Percentiles rank a stretch among this genome's conserved stretches.
Evolutionary conservation across 352 stramenopile species (phyloP).

Genomic region (Halophytophthora batemanensis): DNA sequence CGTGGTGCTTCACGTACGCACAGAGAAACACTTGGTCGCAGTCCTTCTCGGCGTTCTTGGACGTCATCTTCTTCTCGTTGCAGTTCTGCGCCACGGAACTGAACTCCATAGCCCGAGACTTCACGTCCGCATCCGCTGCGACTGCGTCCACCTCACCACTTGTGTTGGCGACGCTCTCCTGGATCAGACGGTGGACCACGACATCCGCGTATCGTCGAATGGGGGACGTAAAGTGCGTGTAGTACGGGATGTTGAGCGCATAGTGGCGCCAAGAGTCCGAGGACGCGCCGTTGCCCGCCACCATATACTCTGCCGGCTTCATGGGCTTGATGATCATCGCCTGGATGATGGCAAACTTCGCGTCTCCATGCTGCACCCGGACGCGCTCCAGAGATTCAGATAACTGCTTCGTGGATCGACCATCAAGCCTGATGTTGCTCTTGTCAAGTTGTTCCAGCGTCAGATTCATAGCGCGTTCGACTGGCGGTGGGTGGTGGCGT

Average conservation of each 20-base stretch:
- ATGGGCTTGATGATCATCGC: slow-evolving; percentile 94
- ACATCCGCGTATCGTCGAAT: slow-evolving; percentile 93
- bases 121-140: slow-evolving; percentile 11
- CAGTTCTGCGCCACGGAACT: slow-evolving; percentile 64
- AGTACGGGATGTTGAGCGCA: slow-evolving; percentile 96
- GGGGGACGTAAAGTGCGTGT: slow-evolving; percentile 98
- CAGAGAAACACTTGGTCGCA: slow-evolving; percentile 82
- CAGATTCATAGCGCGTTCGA: slow-evolving; percentile 46
- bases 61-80: slow-evolving; percentile 84
- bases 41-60: slow-evolving; percentile 77
- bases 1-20: slow-evolving; percentile 66
- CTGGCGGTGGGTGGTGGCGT: slow-evolving; percentile 83
- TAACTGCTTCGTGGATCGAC: slow-evolving; percentile 73
- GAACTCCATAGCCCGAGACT: slow-evolving; percentile 35
- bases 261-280: slow-evolving; percentile 92
- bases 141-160: slow-evolving; percentile 8
- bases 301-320: slow-evolving; percentile 92
- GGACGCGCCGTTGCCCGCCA: slow-evolving; percentile 73
- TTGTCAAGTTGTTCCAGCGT: slow-evolving; percentile 40
- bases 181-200: slow-evolving; percentile 69
- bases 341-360: slow-evolving; percentile 87
- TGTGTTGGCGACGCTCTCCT: slow-evolving; percentile 38
- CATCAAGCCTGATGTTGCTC: slow-evolving; percentile 78
- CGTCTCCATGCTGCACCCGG: slow-evolving; percentile 65
- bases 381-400: slow-evolving; percentile 85